Percentiles rank a stretch among this genome's conserved stretches.
Evolutionary conservation across 2,329 filamentous ascomycete genomes (phyloP).

Genomic region (Penicillium occitanis): DNA sequence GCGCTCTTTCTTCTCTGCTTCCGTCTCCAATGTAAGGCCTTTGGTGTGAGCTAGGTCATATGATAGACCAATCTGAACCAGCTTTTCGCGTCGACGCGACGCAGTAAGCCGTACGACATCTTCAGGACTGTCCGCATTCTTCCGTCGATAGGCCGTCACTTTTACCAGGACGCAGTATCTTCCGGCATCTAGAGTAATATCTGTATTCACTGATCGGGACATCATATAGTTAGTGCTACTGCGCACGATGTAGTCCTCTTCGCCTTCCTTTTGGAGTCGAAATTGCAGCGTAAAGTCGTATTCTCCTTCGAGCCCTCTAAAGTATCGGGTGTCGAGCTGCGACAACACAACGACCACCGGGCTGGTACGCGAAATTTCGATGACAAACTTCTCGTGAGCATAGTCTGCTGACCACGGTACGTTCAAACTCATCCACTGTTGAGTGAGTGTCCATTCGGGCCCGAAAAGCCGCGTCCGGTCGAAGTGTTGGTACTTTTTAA

Average conservation of each 20-base stretch:
- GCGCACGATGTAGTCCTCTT: slow-evolving; percentile 60
- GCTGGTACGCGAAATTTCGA: slow-evolving; percentile 53
- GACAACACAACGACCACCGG: slow-evolving; percentile 60
- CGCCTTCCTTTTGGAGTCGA: slow-evolving; percentile 59
- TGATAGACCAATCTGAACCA: slow-evolving; percentile 52
- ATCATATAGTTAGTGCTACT: slow-evolving; percentile 60
- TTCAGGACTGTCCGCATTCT: slow-evolving; percentile 57
- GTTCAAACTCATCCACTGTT: slow-evolving; percentile 61
- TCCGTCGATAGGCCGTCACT: slow-evolving; percentile 63
- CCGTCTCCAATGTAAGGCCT: slow-evolving; percentile 38
- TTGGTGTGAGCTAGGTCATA: slow-evolving; percentile 51
- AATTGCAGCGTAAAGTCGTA: slow-evolving; percentile 61
- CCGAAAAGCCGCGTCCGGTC: slow-evolving; percentile 62
- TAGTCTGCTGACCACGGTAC: slow-evolving; percentile 63
- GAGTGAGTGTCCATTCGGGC: slow-evolving; percentile 59
- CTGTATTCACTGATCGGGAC: slow-evolving; percentile 72
- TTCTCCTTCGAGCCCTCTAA: slow-evolving; percentile 56
- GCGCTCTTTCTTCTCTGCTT: slow-evolving; percentile 36
- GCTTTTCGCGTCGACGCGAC: slow-evolving; percentile 66
- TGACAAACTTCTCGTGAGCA: slow-evolving; percentile 59
- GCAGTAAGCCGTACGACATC: slow-evolving; percentile 67
- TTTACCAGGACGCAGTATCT: slow-evolving; percentile 75
- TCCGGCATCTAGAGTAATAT: slow-evolving; percentile 71
- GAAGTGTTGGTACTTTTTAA: slow-evolving; percentile 60
- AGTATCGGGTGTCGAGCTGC: slow-evolving; percentile 61